A percentile compares a stretch with the other conserved stretches of the same genome.
These are phyloP conservation scores for Rhizoctonia solani DNA, from an alignment of 1,284 basidiomycete species.

Conservation along the genomic window DNA sequence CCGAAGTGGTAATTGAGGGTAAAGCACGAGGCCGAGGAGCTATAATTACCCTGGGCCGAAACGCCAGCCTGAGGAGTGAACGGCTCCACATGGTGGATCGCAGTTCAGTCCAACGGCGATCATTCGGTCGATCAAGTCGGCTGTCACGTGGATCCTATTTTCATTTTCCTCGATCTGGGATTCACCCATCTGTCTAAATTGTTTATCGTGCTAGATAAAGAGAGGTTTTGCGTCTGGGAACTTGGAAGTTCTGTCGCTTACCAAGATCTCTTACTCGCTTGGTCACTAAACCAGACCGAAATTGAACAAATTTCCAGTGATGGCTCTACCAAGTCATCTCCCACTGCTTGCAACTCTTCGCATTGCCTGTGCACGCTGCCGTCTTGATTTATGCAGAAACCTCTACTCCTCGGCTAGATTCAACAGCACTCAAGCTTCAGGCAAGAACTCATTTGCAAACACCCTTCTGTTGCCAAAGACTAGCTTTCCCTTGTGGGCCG, in stretches of 20 bases:
- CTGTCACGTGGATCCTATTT: not conserved
- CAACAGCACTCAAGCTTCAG: not conserved
- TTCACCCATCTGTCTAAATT: not conserved
- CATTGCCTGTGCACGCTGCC: conserved; percentile 17
- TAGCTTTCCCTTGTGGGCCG: conserved; percentile 73
- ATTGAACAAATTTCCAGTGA: not conserved
- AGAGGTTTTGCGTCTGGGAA: not conserved
- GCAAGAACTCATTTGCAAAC: conserved; percentile 54
- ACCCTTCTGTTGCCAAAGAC: conserved; percentile 88
- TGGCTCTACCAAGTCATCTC: not conserved
- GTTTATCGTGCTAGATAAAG: not conserved
- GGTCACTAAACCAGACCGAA: not conserved
- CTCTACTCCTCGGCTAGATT: not conserved
- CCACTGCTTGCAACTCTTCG: conserved; percentile 13
- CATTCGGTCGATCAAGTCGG: not conserved
- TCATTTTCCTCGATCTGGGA: not conserved
- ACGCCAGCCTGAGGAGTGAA: not conserved
- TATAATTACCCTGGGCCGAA: not conserved
- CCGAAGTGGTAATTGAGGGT: not conserved
- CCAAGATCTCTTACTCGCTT: not conserved
- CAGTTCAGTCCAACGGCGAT: not conserved
- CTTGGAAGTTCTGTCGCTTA: too few relatives aligned
- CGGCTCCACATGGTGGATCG: not conserved
- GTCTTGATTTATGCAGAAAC: not conserved
- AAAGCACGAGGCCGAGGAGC: not conserved